Conservation (phyloP, 2,329 filamentous ascomycete genomes). For the Alternaria ventricosa region DNA sequence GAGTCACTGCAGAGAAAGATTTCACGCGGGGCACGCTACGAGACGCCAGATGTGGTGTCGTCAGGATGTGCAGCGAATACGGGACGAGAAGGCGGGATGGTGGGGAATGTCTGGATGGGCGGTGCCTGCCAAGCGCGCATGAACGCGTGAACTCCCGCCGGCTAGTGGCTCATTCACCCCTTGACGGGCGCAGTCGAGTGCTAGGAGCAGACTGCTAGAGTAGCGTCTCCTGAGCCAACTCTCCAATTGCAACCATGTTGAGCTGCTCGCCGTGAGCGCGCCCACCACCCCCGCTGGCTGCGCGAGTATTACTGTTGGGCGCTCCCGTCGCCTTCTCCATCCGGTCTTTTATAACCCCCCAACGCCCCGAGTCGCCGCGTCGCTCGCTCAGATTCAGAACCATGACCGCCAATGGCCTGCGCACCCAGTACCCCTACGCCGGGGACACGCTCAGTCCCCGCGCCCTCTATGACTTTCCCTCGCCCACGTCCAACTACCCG, state of each 20-base stretch:
- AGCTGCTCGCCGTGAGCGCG: slow-evolving; percentile 37
- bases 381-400: slow-evolving; percentile 9
- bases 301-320: slow-evolving; percentile 33
- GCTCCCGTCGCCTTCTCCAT: slow-evolving; percentile 29
- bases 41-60: background rate
- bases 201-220: background rate
- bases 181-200: slow-evolving; percentile 4
- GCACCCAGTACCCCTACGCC: slow-evolving; percentile 43
- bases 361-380: slow-evolving; percentile 19
- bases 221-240: slow-evolving; percentile 3
- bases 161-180: slow-evolving; percentile 11
- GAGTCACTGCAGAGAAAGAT: background rate
- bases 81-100: background rate
- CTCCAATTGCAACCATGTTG: slow-evolving; percentile 26
- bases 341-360: slow-evolving; percentile 28
- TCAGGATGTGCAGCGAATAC: slow-evolving; percentile 10
- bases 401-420: slow-evolving; percentile 46
- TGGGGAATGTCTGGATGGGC: background rate
- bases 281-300: slow-evolving; percentile 29
- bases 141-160: slow-evolving; percentile 8
- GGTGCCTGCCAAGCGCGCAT: slow-evolving; percentile 15
- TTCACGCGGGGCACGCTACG: background rate
- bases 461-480: slow-evolving; percentile 45
- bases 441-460: slow-evolving; percentile 42
- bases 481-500: slow-evolving; percentile 48